phyloP scores from a whole-genome alignment of 2,329 filamentous ascomycete species.

The Calonectria leucothoes region DNA sequence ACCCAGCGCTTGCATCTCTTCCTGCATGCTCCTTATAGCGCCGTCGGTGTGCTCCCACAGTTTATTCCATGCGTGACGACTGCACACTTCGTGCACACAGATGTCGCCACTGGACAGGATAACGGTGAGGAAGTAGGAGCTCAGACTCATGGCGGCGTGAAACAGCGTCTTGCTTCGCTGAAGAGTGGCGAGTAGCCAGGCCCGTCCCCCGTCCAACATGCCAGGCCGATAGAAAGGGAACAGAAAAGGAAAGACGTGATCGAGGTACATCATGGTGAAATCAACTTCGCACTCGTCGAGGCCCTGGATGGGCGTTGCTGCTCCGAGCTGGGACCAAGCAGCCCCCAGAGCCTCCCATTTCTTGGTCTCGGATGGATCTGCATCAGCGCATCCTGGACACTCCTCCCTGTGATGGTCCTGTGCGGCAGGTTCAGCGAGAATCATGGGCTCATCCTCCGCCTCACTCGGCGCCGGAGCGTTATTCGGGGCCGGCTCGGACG shows the following conservation, averaged over 20 bases:
- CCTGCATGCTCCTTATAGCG: background rate
- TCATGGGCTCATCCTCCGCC: background rate
- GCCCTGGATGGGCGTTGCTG: background rate
- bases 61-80: background rate
- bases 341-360: background rate
- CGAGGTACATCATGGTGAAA: conserved; percentile 40
- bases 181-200: conserved; percentile 64
- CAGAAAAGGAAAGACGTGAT: conserved; percentile 60
- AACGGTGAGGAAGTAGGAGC: conserved; percentile 23
- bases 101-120: conserved; percentile 4
- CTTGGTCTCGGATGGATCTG: background rate
- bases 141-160: conserved; percentile 57
- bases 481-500: background rate
- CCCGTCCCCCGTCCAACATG: conserved; percentile 59
- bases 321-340: background rate
- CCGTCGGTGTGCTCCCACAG: background rate
- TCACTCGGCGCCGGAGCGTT: background rate
- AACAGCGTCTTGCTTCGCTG: conserved; percentile 61
- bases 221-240: conserved; percentile 67
- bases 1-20: background rate
- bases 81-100: background rate
- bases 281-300: conserved; percentile 13
- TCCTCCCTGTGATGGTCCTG: background rate
- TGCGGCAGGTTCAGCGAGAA: background rate
- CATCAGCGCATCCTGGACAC: background rate